Evolutionary conservation across 73 alveolate species (phyloP).

Genomic region (Paramecium octaurelia): DNA sequence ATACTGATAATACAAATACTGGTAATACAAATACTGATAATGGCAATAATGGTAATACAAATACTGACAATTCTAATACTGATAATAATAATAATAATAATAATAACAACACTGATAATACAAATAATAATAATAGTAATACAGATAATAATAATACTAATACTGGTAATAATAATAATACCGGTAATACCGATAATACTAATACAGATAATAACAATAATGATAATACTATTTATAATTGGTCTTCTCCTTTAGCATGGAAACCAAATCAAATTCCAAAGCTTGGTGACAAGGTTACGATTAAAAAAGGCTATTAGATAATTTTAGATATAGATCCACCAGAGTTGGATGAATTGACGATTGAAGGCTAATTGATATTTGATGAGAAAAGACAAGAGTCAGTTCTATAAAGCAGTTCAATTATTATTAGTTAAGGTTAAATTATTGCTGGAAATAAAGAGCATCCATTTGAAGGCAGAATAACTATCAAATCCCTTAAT

Average conservation of each 20-base stretch:
- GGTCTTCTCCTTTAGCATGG: slow-evolving; percentile 29
- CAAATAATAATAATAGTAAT: background rate
- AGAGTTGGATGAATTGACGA: background rate
- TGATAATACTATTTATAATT: background rate
- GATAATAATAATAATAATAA: too few relatives aligned
- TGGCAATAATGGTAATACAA: too few relatives aligned
- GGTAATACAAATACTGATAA: too few relatives aligned
- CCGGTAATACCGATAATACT: background rate
- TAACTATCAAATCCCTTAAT: background rate
- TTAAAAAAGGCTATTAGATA: background rate
- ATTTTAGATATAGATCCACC: slow-evolving; percentile 35
- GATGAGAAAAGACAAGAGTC: slow-evolving; percentile 23
- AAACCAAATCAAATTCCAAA: background rate
- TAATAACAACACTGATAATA: too few relatives aligned
- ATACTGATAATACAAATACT: too few relatives aligned
- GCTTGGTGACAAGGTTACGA: background rate
- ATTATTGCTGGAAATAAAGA: slow-evolving; percentile 47
- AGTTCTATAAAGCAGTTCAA: background rate
- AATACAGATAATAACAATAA: background rate
- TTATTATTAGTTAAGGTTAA: slow-evolving; percentile 8
- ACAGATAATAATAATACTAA: background rate
- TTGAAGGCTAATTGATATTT: slow-evolving; percentile 25
- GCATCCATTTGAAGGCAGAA: background rate
- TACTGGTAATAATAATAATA: background rate
- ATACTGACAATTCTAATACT: too few relatives aligned